These are phyloP conservation scores for Hypoxylon cercidicola DNA, from an alignment of 495 filamentous ascomycete species.

Conservation along the genomic window DNA sequence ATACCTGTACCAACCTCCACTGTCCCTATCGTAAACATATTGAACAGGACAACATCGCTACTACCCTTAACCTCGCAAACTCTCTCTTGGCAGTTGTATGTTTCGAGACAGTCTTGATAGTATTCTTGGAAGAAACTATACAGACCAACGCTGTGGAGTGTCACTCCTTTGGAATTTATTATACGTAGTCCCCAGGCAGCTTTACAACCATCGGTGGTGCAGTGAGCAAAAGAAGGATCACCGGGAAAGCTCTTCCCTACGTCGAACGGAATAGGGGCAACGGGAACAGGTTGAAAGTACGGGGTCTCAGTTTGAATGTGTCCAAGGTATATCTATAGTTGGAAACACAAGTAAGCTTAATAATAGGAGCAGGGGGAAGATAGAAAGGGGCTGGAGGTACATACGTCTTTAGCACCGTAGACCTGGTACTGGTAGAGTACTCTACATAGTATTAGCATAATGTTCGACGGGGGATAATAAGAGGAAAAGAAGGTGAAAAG, in stretches of 20 bases:
- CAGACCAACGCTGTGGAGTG: constrained; percentile 72
- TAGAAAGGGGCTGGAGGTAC: no score
- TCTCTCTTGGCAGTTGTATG: constrained; percentile 72
- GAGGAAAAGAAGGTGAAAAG: no score
- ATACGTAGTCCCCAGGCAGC: constrained; percentile 71
- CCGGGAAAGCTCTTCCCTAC: constrained; percentile 26
- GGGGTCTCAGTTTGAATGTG: constrained; percentile 78
- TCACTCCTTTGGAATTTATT: constrained; percentile 62
- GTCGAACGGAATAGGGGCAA: constrained; percentile 57
- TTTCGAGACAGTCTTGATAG: constrained; percentile 74
- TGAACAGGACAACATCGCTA: neutral
- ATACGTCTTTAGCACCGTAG: constrained; percentile 62
- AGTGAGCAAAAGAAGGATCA: constrained; percentile 60
- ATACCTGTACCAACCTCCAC: neutral
- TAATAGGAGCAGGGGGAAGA: no score
- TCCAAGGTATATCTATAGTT: constrained; percentile 62
- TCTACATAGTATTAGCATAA: no score
- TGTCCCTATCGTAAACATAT: neutral
- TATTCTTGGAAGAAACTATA: constrained; percentile 76
- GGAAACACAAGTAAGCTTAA: no score
- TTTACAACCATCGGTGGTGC: constrained; percentile 60
- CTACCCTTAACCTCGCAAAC: constrained; percentile 27
- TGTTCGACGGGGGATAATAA: no score
- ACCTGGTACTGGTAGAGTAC: constrained; percentile 77
- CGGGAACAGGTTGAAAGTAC: constrained; percentile 77